Evolutionary conservation across 2,329 filamentous ascomycete species (phyloP), one percentile per base, ranked within the genome.

Genomic region (Talaromyces sp.): DNA sequence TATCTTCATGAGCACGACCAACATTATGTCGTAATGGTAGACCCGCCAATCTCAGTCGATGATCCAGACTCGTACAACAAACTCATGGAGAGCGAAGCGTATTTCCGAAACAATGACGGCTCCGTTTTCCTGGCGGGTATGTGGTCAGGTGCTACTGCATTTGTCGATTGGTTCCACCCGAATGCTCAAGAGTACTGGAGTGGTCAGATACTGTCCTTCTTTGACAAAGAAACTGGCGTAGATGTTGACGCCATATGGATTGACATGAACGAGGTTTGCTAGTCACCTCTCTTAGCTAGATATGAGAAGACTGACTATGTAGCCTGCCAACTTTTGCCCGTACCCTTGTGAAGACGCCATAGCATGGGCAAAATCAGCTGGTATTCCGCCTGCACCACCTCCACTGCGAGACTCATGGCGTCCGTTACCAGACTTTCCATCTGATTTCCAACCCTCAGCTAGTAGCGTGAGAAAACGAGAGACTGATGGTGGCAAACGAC

Each of bases 171-270:
- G 89, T 91, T 92, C 69, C 77, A 86, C 26, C 80, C 82, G 7
- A 84, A 85, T 57, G 83, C 85, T 1, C 81, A 86, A 55, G 68
- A 75, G 0, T 95, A 86, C 72, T 93, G 89, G 90, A 86, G 85
- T 64, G 79, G 81, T 4, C 83, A 93, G 69, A 87, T 93, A 65
- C 71, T 70, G 0, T 72, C 69, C 0, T 90, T 90, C 76, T 92
- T 93, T 75, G 73, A 81, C 63, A 73, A 82, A 0, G 77, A 85
- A 0, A 81, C 76, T 1, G 90, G 89, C 26, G 80, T 93, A 14
- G 84, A 93, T 64, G 88, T 93, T 53, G 90, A 93, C 63, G 90
- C 84, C 0, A 78, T 93, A 1, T 93, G 89, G 87, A 90, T 90
- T 64, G 89, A 91, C 66, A 85, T 89, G 83, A 86, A 85, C 62